These are phyloP conservation scores for Capsella bursapastoris DNA, from an alignment of 345 rosid genomes.

Conservation along the genomic window DNA sequence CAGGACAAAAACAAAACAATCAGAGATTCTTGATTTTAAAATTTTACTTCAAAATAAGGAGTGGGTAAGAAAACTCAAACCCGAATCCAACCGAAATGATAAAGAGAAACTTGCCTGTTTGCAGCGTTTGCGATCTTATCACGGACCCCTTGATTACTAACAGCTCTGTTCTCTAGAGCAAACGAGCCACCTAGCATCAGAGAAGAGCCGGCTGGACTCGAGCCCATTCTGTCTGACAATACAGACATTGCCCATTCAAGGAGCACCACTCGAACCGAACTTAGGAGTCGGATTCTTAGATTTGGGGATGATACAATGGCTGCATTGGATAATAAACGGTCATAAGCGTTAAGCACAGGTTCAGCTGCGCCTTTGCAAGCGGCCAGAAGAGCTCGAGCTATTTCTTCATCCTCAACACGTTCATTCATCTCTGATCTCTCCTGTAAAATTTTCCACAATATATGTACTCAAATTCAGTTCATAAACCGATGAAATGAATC, in stretches of 20 bases:
- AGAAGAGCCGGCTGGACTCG: slow-evolving; percentile 68
- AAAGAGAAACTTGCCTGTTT: slow-evolving; percentile 64
- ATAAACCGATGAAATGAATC: slow-evolving; percentile 4
- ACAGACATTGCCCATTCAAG: slow-evolving; percentile 95
- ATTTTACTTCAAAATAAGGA: not conserved
- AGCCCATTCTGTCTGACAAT: slow-evolving; percentile 76
- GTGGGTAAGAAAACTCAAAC: not conserved
- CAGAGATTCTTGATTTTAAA: not conserved
- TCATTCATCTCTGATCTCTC: slow-evolving; percentile 84
- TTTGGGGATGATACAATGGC: slow-evolving; percentile 80
- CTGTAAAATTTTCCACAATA: slow-evolving; percentile 42
- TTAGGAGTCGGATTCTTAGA: slow-evolving; percentile 79
- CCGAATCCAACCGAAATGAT: slow-evolving; percentile 7
- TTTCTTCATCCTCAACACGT: slow-evolving; percentile 85
- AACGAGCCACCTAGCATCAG: slow-evolving; percentile 70
- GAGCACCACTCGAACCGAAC: slow-evolving; percentile 79
- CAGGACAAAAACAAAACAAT: not conserved
- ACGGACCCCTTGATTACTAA: slow-evolving; percentile 72
- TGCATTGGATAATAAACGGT: slow-evolving; percentile 77
- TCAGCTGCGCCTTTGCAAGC: slow-evolving; percentile 95
- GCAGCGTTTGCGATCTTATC: slow-evolving; percentile 90
- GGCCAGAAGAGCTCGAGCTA: slow-evolving; percentile 86
- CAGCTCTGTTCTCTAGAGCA: slow-evolving; percentile 59
- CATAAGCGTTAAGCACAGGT: slow-evolving; percentile 84
- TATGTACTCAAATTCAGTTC: slow-evolving; percentile 19